Base-by-base conservation (phyloP, 805 yeast genomes). In the Candida quercuum region DNA sequence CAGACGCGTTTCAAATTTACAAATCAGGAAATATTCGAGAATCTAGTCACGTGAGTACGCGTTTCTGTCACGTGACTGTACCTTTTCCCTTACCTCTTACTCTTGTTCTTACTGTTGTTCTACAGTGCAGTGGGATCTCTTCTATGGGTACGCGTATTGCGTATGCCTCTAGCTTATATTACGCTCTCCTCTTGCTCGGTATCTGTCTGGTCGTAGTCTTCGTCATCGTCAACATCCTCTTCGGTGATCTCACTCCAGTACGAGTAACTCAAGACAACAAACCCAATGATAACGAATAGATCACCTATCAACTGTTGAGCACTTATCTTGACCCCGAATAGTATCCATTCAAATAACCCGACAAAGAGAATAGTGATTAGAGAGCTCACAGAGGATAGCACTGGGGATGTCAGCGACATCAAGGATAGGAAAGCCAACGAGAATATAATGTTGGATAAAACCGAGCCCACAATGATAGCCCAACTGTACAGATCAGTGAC, bases 351-450 rank as follows among this genome's bases (percentile, higher is more conserved):
- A 16, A 78, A 78, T 1, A 84, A 35, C 0, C 95, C 95, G 31
- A 87, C 93, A 37, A 86, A 57, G 44, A 86, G 71, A 16, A 88
- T 87, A 0, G 95, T 85, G 34, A 86, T 68, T 40, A 86, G 63
- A 0, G 87, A 74, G 24, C 81, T 70, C 7, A 73, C 77, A 0
- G 85, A 75, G 2, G 93, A 82, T 30, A 87, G 64, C 2, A 87
- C 95, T 0, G 96, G 96, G 4, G 85, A 79, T 0, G 96, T 86
- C 39, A 86, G 69, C 0, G 95, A 80, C 84, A 86, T 84, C 45
- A 86, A 63, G 2, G 87, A 72, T 41, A 86, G 66, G 48, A 87
- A 86, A 23, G 83, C 67, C 7, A 82, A 80, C 26, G 86, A 79
- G 56, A 84, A 86, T 1, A 73, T 48, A 45, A 85, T 62, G 55